Evolutionary conservation across 2,329 filamentous ascomycete genomes (phyloP).

Genomic region (Colletotrichum camelliae): DNA sequence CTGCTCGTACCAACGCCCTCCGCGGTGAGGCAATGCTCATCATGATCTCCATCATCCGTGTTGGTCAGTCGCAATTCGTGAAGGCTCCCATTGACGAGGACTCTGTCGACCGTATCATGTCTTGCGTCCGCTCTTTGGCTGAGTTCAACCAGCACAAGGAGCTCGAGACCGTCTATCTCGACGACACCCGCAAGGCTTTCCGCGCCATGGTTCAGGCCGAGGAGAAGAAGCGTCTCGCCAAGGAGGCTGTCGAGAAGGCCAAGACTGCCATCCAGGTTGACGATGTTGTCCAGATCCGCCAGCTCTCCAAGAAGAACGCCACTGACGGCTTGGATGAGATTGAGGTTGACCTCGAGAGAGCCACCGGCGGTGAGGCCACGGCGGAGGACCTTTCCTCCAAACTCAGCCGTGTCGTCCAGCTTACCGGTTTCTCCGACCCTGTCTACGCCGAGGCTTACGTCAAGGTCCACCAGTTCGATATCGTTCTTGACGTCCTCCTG

Average conservation of each 20-base stretch:
- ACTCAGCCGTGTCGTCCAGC: constrained; percentile 92
- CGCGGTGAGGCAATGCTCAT: constrained; percentile 98
- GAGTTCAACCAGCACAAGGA: constrained; percentile 91
- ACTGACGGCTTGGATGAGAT: constrained; percentile 84
- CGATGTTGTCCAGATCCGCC: constrained; percentile 90
- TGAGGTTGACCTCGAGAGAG: constrained; percentile 89
- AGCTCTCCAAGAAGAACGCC: constrained; percentile 89
- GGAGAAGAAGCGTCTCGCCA: constrained; percentile 96
- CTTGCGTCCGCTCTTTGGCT: constrained; percentile 88
- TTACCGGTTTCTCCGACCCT: constrained; percentile 97
- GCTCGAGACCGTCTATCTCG: constrained; percentile 88
- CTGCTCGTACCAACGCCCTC: constrained; percentile 88
- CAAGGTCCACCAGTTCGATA: constrained; percentile 98
- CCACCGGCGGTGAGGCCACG: constrained; percentile 85
- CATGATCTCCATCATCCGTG: constrained; percentile 98
- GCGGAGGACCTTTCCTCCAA: constrained; percentile 91
- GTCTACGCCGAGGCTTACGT: constrained; percentile 99
- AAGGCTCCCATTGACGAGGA: constrained; percentile 98
- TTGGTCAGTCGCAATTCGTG: constrained; percentile 98
- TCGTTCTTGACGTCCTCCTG: constrained; percentile 92
- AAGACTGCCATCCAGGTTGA: constrained; percentile 96
- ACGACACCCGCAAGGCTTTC: constrained; percentile 96
- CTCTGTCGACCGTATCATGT: constrained; percentile 98
- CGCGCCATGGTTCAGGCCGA: constrained; percentile 96
- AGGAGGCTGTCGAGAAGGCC: constrained; percentile 90